Conservation (phyloP, 768 basidiomycete genomes). For the Chalciporus sphaerocephalus region DNA sequence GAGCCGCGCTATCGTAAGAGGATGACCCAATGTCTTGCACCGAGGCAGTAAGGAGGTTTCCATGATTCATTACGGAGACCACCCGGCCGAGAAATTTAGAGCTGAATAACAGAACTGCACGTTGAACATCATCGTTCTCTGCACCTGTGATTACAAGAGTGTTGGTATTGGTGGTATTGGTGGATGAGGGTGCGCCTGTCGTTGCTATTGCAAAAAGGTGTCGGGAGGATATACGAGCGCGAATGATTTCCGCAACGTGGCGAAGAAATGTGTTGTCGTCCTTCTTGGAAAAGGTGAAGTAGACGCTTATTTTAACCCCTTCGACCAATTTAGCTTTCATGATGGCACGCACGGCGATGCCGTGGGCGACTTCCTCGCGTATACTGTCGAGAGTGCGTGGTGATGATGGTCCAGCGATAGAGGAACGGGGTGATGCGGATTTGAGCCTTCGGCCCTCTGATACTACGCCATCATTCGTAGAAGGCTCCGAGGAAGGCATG, state of each 20-base stretch:
- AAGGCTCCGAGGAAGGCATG: constrained; percentile 28
- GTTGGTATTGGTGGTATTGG: constrained; percentile 30
- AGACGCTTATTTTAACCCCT: constrained; percentile 55
- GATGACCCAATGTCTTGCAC: constrained; percentile 53
- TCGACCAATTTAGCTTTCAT: constrained; percentile 47
- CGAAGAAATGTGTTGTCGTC: constrained; percentile 56
- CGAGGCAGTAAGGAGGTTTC: constrained; percentile 38
- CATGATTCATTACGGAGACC: constrained; percentile 34
- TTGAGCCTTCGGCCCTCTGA: neutral
- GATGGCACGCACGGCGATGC: constrained; percentile 52
- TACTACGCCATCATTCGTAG: constrained; percentile 14
- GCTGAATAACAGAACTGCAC: constrained; percentile 58
- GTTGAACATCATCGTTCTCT: constrained; percentile 52
- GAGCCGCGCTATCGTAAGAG: constrained; percentile 58
- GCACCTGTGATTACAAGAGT: constrained; percentile 58
- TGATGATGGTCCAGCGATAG: neutral
- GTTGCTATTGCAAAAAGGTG: constrained; percentile 57
- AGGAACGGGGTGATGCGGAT: constrained; percentile 8
- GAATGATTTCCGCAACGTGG: constrained; percentile 47
- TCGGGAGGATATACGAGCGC: constrained; percentile 37
- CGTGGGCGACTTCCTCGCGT: constrained; percentile 53
- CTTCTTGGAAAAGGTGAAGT: constrained; percentile 53
- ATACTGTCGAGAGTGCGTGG: constrained; percentile 55
- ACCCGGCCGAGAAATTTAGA: constrained; percentile 71
- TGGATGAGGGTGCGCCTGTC: constrained; percentile 34